Base-by-base conservation (phyloP, 768 basidiomycete genomes). In the Fibroporia radiculosa region DNA sequence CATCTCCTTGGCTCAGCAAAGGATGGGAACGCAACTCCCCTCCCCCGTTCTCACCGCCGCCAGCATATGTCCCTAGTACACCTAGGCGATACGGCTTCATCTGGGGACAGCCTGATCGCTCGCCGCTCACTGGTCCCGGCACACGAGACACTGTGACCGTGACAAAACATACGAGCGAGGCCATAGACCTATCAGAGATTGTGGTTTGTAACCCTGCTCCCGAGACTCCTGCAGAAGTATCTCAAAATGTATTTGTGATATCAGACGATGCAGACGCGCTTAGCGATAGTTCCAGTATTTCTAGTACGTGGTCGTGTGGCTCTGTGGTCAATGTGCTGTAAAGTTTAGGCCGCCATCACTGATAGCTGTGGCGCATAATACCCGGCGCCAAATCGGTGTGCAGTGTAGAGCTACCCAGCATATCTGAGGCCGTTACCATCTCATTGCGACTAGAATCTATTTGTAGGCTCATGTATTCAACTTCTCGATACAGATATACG, bases 41-140 rank as follows among this genome's bases (percentile, higher is more conserved):
- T 20, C 54, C 36, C 18, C 42, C 48, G 18, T 48, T 45, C 20
- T 44, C 55, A 5, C 58, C 55, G 3, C 56, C 56, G 6, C 56
- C 56, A 3, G 56, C 55, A 12, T 57, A 57, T 28, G 34, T 55
- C 14, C 45, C 53, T 5, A 48, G 50, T 23, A 50, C 52, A 25
- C 58, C 58, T 2, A 26, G 50, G 11, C 50, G 58, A 4, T 42
- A 44, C 26, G 49, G 42, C n/a, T 35, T 47, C 26, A 2, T 24
- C 3, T 7, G 8, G 16, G 16, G 14, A 19, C 34, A 35, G 16
- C 8, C 7, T n/a, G 16, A 7, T 18, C 13, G 8, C 7, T 19
- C 34, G 16, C 6, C 20, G 34, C 8, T 6, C 13, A 18, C 10
- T 35, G 20, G 34, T 18, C 6, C 8, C 16, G 10, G 20, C 7